A percentile compares a stretch with the other conserved stretches of the same genome.
Evolutionary conservation across 768 basidiomycete genomes (phyloP).

Genomic region (Tricholoma furcatifolium): DNA sequence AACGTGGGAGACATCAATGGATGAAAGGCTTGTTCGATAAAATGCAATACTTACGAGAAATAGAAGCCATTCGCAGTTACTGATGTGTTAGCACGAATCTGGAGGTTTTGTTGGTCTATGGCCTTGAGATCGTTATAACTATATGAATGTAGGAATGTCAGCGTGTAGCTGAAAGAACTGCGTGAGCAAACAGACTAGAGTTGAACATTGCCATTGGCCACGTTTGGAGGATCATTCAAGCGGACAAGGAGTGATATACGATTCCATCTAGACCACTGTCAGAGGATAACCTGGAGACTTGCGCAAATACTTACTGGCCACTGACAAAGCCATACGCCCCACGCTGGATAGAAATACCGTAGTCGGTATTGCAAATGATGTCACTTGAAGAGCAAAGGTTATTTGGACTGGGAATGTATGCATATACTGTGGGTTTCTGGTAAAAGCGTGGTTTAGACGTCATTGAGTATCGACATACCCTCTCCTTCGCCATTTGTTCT

Average conservation of each 20-base stretch:
- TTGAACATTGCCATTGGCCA: slow-evolving; percentile 73
- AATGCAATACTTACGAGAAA: slow-evolving; percentile 56
- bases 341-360: slow-evolving; percentile 73
- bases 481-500: slow-evolving; percentile 62
- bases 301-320: slow-evolving; percentile 52
- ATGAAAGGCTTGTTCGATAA: slow-evolving; percentile 1
- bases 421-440: slow-evolving; percentile 54
- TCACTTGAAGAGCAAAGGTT: slow-evolving; percentile 52
- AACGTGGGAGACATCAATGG: not conserved
- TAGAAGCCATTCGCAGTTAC: slow-evolving; percentile 68
- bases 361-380: slow-evolving; percentile 70
- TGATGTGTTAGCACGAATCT: slow-evolving; percentile 54
- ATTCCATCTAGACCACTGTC: slow-evolving; percentile 52
- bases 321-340: slow-evolving; percentile 61
- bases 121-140: slow-evolving; percentile 73
- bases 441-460: not conserved
- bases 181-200: slow-evolving; percentile 53
- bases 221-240: slow-evolving; percentile 64
- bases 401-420: slow-evolving; percentile 70
- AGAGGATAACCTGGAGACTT: slow-evolving; percentile 10
- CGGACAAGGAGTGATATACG: slow-evolving; percentile 73
- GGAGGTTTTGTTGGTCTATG: slow-evolving; percentile 57
- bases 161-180: not conserved
- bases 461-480: slow-evolving; percentile 40
- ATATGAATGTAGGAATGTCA: not conserved